A percentile compares a stretch with the other conserved stretches of the same genome.
Conservation (phyloP, 2,329 filamentous ascomycete species). For the Colletotrichum zoysiae region DNA sequence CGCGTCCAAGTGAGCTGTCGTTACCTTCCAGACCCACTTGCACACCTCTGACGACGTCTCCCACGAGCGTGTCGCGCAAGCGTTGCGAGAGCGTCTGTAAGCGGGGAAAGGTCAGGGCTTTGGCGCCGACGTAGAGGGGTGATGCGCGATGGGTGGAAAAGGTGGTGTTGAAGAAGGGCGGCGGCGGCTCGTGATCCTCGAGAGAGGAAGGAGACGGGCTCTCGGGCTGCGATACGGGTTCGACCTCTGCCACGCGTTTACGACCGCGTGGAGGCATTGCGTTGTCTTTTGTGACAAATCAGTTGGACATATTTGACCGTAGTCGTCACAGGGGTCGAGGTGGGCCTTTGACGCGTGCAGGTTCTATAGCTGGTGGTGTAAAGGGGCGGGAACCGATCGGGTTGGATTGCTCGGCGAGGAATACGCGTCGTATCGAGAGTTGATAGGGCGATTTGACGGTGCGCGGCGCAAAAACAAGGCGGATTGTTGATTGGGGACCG, state of each 20-base stretch:
- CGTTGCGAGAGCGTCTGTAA: constrained; percentile 60
- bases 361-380: not conserved
- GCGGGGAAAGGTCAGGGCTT: constrained; percentile 53
- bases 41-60: constrained; percentile 71
- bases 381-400: not conserved
- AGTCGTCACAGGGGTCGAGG: not conserved
- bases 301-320: not conserved
- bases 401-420: not conserved
- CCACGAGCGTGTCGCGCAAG: constrained; percentile 67
- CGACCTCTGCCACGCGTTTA: constrained; percentile 25
- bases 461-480: not conserved
- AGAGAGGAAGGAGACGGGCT: constrained; percentile 7
- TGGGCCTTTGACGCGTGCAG: not conserved
- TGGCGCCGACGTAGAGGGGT: constrained; percentile 62
- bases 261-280: constrained; percentile 29
- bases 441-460: not conserved
- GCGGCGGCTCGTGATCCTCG: constrained; percentile 46
- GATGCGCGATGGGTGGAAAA: constrained; percentile 69
- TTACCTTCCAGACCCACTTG: constrained; percentile 62
- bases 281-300: not conserved
- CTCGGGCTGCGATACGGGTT: not conserved
- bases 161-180: constrained; percentile 69
- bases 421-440: not conserved
- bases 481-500: not conserved
- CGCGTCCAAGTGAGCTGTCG: constrained; percentile 54